Percentiles rank a stretch among this genome's conserved stretches.
phyloP scores from a whole-genome alignment of 768 basidiomycete species.

The Russula ochroleuca region DNA sequence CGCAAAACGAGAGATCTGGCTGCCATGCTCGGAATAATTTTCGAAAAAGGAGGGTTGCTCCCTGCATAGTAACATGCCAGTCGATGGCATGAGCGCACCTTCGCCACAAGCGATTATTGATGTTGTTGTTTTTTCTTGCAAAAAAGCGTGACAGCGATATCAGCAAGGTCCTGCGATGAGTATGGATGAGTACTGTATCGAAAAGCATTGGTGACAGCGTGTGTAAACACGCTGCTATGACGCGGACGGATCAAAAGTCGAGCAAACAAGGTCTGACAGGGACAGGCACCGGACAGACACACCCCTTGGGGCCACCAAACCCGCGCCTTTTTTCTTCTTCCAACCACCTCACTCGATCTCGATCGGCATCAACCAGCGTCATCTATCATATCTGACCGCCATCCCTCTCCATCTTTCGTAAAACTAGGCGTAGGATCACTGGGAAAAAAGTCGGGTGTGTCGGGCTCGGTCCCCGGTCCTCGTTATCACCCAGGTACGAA shows the following conservation, averaged over 20 bases:
- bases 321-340: too few species aligned
- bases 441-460: not conserved
- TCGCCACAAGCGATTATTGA: too few species aligned
- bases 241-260: not conserved
- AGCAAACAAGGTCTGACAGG: not conserved
- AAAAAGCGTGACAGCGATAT: not conserved
- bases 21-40: not conserved
- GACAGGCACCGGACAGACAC: not conserved
- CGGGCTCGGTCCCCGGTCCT: not conserved
- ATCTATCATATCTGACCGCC: not conserved
- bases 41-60: not conserved
- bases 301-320: not conserved
- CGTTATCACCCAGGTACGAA: not conserved
- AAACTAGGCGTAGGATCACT: not conserved
- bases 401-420: not conserved
- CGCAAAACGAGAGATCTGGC: not conserved
- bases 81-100: too few species aligned
- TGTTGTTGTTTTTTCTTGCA: too few species aligned
- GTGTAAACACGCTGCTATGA: not conserved
- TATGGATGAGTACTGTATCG: too few species aligned
- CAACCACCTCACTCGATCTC: not conserved
- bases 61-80: too few species aligned
- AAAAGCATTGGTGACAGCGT: not conserved
- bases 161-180: not conserved
- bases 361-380: slow-evolving; percentile 2